Conservation (phyloP, 202 grass and related monocot species). For the Carex sylvatica region DNA sequence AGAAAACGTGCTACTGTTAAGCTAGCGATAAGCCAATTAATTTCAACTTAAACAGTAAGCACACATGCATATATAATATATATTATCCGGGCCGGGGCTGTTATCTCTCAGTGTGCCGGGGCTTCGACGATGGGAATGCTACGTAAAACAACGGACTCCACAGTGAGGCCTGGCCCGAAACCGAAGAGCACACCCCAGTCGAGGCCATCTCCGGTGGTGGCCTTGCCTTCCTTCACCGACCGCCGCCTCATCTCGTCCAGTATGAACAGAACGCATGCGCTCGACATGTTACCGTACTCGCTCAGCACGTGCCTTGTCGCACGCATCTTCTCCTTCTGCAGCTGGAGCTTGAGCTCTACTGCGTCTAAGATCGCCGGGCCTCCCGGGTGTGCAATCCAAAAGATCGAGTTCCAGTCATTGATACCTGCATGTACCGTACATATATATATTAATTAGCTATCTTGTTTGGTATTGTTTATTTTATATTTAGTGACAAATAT, state of each 20-base stretch:
- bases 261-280: slow-evolving; percentile 72
- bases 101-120: neutral
- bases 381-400: slow-evolving; percentile 36
- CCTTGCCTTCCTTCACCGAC: slow-evolving; percentile 54
- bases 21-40: neutral
- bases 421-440: slow-evolving; percentile 1
- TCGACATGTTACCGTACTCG: slow-evolving; percentile 80
- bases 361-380: slow-evolving; percentile 28
- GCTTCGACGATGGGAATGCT: slow-evolving; percentile 42
- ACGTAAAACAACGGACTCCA: slow-evolving; percentile 69
- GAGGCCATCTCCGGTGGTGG: slow-evolving; percentile 63
- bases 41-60: neutral
- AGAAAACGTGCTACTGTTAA: neutral
- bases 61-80: neutral
- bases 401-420: slow-evolving; percentile 36
- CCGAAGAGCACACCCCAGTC: slow-evolving; percentile 80
- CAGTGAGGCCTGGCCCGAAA: slow-evolving; percentile 72
- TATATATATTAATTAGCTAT: no score
- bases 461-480: neutral
- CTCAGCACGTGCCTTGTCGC: slow-evolving; percentile 49
- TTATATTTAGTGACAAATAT: neutral
- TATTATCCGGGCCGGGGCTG: no score
- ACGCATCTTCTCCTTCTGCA: slow-evolving; percentile 58
- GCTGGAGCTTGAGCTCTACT: slow-evolving; percentile 43
- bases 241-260: slow-evolving; percentile 75